Evolutionary conservation across 108 stramenopile genomes (phyloP), one percentile per base, ranked within the genome.

Genomic region (Epithemia pelagica): DNA sequence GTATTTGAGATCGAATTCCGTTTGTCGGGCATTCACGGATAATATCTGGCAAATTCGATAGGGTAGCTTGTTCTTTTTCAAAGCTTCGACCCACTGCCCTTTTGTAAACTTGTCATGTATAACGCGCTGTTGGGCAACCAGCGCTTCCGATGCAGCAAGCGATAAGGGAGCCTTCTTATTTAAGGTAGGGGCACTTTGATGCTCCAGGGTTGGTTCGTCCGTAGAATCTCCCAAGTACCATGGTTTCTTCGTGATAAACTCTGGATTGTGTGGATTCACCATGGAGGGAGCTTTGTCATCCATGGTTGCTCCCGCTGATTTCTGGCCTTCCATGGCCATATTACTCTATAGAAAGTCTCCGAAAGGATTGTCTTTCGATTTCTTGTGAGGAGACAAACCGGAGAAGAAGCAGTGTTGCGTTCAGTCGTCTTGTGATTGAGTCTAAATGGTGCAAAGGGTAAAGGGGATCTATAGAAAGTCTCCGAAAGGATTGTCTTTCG

Each of bases 201-300:
- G 96, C 27, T 96, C 95, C 56, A 97, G 75, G 0, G 94, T 89
- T 0, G 96, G 95, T 20, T 95, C 96, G 21, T 72, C 80, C 2
- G 65, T 65, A 29, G 27, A 66, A 10, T 78, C 81, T 59, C 95
- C 94, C 57, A 99, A 80, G 72, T 98, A 99, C 98, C 98, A 98
- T 32, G 99, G 99, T 66, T 89, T 80, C 68, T 96, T 95, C 22
- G 97, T 95, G 68, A 99, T 97, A 80, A 98, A 99, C 71, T 98
- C 97, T 57, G 99, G 99, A 67, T 98, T 98, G 90, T 99, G 99
- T 23, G 99, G 99, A 71, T 99, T 99, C 77, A 99, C 96, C 88
- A 98, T 98, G 52, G 78, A 72, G 37, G 37, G 37, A 46, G 37
- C 37, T 46, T 46, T 46, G 21, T 61, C 26, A 76, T 98, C 97